Evolutionary conservation across 2,329 filamentous ascomycete genomes (phyloP).

Genomic region (Ophiocordyceps camponoti-saundersi): DNA sequence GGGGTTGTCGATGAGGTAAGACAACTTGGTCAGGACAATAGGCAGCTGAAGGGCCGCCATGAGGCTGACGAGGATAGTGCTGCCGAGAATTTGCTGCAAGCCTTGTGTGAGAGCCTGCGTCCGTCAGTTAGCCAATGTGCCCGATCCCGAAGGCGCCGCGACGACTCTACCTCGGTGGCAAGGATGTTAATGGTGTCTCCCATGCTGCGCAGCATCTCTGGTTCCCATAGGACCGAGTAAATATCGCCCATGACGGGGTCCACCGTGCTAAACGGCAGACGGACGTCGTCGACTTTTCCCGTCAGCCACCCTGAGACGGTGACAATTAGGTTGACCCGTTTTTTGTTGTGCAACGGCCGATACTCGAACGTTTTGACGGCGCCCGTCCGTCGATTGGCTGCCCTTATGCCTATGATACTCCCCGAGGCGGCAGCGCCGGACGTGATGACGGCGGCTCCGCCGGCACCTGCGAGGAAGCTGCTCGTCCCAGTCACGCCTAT

Average conservation of each 20-base stretch:
- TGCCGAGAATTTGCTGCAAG: conserved; percentile 85
- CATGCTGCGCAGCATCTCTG: conserved; percentile 94
- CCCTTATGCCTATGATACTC: conserved; percentile 68
- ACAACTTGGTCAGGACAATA: conserved; percentile 78
- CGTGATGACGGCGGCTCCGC: conserved; percentile 86
- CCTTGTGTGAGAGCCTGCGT: conserved; percentile 78
- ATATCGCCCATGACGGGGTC: conserved; percentile 97
- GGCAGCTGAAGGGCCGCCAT: conserved; percentile 93
- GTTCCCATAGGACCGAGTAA: conserved; percentile 94
- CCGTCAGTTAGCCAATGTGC: background rate
- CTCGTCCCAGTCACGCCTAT: conserved; percentile 83
- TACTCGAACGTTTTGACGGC: conserved; percentile 96
- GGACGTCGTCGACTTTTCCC: conserved; percentile 91
- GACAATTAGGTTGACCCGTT: conserved; percentile 86
- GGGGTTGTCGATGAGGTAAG: conserved; percentile 94
- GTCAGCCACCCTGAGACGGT: conserved; percentile 98
- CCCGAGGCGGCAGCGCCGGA: conserved; percentile 76
- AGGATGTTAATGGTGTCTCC: conserved; percentile 97
- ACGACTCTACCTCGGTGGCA: conserved; percentile 55
- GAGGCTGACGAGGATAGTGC: conserved; percentile 69
- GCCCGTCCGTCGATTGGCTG: conserved; percentile 75
- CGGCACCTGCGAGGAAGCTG: conserved; percentile 78
- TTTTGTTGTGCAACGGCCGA: conserved; percentile 91
- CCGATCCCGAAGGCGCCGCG: background rate
- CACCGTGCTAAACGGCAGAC: conserved; percentile 86